phyloP scores from a whole-genome alignment of 208 protist species.

The Naegleria gruberi region DNA sequence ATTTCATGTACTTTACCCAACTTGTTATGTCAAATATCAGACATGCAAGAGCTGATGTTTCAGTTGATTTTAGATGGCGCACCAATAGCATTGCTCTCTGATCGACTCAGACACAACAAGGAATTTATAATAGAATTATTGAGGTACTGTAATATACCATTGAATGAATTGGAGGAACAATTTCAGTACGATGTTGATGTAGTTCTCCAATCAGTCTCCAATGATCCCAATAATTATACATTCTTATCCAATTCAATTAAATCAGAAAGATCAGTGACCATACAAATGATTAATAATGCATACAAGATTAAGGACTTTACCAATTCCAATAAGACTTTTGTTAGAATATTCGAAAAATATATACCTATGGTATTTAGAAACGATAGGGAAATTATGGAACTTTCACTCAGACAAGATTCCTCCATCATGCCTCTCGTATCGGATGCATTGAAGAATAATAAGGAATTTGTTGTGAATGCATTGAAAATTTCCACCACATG shows the following conservation, averaged over 20 bases:
- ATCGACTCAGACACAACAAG: not conserved
- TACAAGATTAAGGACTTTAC: not conserved
- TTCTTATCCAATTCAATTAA: not conserved
- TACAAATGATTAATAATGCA: not conserved
- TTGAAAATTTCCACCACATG: not conserved
- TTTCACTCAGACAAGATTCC: not conserved
- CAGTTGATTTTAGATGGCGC: not conserved
- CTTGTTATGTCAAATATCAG: not conserved
- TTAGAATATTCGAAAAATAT: not conserved
- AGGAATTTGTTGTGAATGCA: not conserved
- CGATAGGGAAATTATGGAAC: not conserved
- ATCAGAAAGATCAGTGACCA: not conserved
- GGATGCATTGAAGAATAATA: not conserved
- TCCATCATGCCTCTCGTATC: not conserved
- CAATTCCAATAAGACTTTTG: not conserved
- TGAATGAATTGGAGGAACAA: not conserved
- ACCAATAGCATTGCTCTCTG: not conserved
- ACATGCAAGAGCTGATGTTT: not conserved
- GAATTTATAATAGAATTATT: not conserved
- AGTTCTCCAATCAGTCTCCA: not conserved
- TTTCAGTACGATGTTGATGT: not conserved
- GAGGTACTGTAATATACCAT: not conserved
- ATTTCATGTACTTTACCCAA: no score
- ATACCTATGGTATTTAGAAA: not conserved
- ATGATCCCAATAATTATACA: not conserved